Conservation (phyloP, 1,284 basidiomycete species). For the Agroathelia rolfsii region DNA sequence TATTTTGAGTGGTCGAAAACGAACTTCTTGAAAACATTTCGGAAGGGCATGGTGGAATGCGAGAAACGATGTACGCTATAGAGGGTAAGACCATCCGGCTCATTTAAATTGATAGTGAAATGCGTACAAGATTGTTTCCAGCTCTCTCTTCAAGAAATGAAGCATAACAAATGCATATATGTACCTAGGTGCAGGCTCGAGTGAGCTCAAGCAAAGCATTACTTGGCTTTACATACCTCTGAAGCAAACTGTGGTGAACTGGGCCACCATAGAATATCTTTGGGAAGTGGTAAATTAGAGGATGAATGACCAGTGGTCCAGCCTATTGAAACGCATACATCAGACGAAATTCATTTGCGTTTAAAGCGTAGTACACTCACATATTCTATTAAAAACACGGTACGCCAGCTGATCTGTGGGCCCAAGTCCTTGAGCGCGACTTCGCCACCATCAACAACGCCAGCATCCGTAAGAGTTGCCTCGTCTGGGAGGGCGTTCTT, state of each 20-base stretch:
- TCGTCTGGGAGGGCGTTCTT: slow-evolving; percentile 56
- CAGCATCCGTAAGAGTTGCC: slow-evolving; percentile 46
- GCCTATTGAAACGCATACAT: slow-evolving; percentile 35
- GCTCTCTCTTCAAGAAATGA: slow-evolving; percentile 89
- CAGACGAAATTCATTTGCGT: slow-evolving; percentile 6
- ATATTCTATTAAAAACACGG: slow-evolving; percentile 87
- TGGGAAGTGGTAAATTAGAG: slow-evolving; percentile 73
- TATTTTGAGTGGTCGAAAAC: slow-evolving; percentile 15
- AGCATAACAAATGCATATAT: slow-evolving; percentile 72
- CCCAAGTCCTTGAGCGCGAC: slow-evolving; percentile 83
- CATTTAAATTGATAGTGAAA: too few relatives aligned
- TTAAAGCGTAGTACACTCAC: too few relatives aligned
- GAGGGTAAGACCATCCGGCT: slow-evolving; percentile 2
- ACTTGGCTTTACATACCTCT: slow-evolving; percentile 58
- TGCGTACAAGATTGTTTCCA: slow-evolving; percentile 83
- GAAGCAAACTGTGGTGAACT: slow-evolving; percentile 68
- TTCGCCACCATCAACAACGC: slow-evolving; percentile 46
- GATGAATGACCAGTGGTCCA: slow-evolving; percentile 89
- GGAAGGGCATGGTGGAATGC: slow-evolving; percentile 85
- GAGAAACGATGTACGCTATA: slow-evolving; percentile 87
- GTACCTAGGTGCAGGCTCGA: slow-evolving; percentile 55
- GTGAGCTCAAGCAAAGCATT: too few relatives aligned
- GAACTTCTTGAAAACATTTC: slow-evolving; percentile 88
- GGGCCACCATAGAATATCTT: slow-evolving; percentile 56
- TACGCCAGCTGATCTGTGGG: slow-evolving; percentile 77